phyloP scores from a whole-genome alignment of 371 early-diverging fungal genomes.

The Rhizopus delemar region DNA sequence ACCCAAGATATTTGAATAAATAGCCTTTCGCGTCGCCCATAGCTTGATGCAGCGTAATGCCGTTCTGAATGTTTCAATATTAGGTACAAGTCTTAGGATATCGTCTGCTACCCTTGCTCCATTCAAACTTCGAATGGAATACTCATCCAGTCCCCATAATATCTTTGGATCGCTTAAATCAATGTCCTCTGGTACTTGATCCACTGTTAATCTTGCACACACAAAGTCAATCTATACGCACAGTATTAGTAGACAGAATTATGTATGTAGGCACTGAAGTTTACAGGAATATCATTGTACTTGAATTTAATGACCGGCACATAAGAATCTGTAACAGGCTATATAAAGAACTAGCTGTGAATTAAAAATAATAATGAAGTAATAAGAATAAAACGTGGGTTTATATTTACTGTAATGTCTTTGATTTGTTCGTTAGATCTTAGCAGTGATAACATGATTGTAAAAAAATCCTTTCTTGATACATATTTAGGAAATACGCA shows the following conservation, averaged over 20 bases:
- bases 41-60: constrained; percentile 89
- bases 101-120: constrained; percentile 90
- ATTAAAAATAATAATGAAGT: no score
- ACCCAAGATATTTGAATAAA: constrained; percentile 90
- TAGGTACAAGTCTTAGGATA: constrained; percentile 82
- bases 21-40: constrained; percentile 84
- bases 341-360: no score
- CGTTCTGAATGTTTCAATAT: constrained; percentile 73
- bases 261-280: constrained; percentile 1
- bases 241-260: background rate
- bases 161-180: constrained; percentile 73
- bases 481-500: constrained; percentile 95
- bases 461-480: constrained; percentile 92
- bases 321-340: constrained; percentile 74
- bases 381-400: no score
- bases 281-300: constrained; percentile 66
- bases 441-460: constrained; percentile 57
- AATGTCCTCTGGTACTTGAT: constrained; percentile 66
- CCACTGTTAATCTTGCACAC: constrained; percentile 72
- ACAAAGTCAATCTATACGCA: constrained; percentile 76
- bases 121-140: constrained; percentile 79
- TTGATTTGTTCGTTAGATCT: background rate
- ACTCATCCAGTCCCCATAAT: constrained; percentile 74
- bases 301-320: constrained; percentile 89
- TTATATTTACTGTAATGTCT: background rate